phyloP scores from a whole-genome alignment of 2,329 filamentous ascomycete species.

The Pseudocercospora ulei region DNA sequence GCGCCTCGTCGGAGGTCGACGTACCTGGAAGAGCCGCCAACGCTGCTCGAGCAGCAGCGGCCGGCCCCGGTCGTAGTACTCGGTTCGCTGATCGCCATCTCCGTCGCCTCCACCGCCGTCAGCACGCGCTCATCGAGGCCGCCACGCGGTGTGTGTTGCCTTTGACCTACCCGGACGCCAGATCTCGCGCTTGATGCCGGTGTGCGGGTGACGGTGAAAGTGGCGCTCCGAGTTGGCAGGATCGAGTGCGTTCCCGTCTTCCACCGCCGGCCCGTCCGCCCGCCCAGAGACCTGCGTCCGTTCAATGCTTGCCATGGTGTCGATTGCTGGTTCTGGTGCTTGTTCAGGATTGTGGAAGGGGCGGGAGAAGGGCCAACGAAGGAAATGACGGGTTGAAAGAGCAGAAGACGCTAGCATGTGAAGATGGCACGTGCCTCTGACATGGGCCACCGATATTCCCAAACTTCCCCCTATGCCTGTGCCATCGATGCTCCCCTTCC shows the following conservation, averaged over 20 bases:
- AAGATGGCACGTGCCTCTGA: no score
- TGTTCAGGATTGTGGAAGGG: no score
- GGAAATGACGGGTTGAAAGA: no score
- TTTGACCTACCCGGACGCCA: conserved; percentile 34
- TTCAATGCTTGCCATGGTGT: conserved; percentile 5
- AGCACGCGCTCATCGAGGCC: not conserved
- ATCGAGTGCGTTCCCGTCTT: conserved; percentile 18
- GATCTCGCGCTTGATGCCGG: conserved; percentile 30
- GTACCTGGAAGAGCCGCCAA: conserved; percentile 37
- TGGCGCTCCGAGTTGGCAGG: conserved; percentile 19
- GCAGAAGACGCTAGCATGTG: no score
- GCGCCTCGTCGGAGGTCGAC: not conserved
- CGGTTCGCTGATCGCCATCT: conserved; percentile 31
- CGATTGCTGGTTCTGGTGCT: not conserved
- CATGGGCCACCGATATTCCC: no score
- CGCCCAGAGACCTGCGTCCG: not conserved
- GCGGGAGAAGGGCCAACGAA: no score
- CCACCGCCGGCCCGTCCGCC: not conserved
- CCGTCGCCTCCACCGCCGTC: conserved; percentile 26
- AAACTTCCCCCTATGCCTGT: no score
- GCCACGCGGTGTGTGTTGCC: not conserved
- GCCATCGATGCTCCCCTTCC: no score
- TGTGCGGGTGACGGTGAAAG: conserved; percentile 22
- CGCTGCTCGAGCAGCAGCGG: conserved; percentile 25
- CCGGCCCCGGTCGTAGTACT: conserved; percentile 27